Base-by-base conservation (phyloP, 2,329 filamentous ascomycete genomes). In the Diaporthe australafricana region DNA sequence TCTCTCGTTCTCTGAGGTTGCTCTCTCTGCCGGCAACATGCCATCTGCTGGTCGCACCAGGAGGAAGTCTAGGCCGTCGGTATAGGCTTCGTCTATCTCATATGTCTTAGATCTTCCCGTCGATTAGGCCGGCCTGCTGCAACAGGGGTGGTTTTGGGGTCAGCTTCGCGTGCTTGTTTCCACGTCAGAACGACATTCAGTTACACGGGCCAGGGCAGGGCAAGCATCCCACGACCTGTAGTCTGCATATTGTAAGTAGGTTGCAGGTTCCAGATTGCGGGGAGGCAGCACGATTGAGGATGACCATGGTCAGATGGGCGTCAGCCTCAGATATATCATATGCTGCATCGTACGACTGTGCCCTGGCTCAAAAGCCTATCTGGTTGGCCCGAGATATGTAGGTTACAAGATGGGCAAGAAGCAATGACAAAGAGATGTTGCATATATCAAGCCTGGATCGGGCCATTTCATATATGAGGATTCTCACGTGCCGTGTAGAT, bases 271-370 rank as follows among this genome's bases (percentile, higher is more conserved):
- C 45, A 47, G 40, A 25, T 57, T 47, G 66, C 45, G 52, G 66
- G 27, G 40, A 35, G 40, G 27, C 20, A 35, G 20, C 42, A 48
- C 30, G 42, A 35, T 35, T 17, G 42, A 48, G 27, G 60, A 35
- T 22, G 22, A 35, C 48, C 42, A 35, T 63, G 60, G 42, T 45
- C 60, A 63, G 60, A 48, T 63, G 6, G 42, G 12, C 35, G 60
- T 63, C 60, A 48, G 60, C 60, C 60, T 63, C 40, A 25, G 42
- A 22, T 48, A 63, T 48, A 63, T 25, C 60, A 63, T 40, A 48
- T 50, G 60, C 60, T 25, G 22, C 42, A 70, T 71, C 70, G 70
- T 71, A 71, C 42, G 70, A 71, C 53, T 42, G 25, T 40, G 47
- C 57, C 57, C 57, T 48, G 57, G 40, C 40, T 25, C 42, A 8